phyloP scores from a whole-genome alignment of 73 alveolate species.

The Paramecium bursaria region DNA sequence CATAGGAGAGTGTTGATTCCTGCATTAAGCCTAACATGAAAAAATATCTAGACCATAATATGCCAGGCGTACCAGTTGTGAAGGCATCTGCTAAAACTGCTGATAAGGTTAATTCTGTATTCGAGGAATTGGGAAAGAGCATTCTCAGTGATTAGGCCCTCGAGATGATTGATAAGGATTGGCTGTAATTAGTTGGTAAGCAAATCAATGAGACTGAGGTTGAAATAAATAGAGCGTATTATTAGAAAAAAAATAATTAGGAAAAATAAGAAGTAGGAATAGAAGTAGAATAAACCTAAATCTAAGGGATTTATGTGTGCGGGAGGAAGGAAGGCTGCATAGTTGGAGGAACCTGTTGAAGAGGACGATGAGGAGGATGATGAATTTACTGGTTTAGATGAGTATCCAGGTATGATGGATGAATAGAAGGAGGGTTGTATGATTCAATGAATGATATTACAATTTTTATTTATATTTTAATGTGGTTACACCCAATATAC shows the following conservation, averaged over 20 bases:
- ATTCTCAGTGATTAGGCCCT: constrained; percentile 8
- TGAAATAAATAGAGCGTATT: too few species aligned
- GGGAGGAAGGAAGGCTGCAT: constrained; percentile 5
- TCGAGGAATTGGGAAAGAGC: constrained; percentile 36
- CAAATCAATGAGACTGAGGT: neutral
- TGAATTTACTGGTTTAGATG: constrained; percentile 26
- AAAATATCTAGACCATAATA: constrained; percentile 27
- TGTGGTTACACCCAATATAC: too few species aligned
- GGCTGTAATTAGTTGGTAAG: constrained; percentile 18
- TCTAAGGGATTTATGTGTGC: constrained; percentile 47
- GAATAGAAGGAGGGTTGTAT: constrained; percentile 43
- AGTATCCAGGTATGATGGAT: constrained; percentile 61
- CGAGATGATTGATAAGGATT: constrained; percentile 51
- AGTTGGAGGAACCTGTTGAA: constrained; percentile 39
- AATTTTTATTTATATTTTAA: too few species aligned
- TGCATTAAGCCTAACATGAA: neutral
- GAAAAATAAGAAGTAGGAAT: neutral
- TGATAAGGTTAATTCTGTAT: neutral
- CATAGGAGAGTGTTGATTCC: neutral
- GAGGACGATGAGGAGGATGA: constrained; percentile 62
- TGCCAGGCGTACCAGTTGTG: neutral
- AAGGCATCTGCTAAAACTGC: constrained; percentile 45
- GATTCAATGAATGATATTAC: too few species aligned
- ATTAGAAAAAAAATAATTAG: constrained; percentile 4
- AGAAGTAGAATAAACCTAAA: neutral